Conservation (phyloP, 495 filamentous ascomycete genomes). For the Penicillium bialowiezense region DNA sequence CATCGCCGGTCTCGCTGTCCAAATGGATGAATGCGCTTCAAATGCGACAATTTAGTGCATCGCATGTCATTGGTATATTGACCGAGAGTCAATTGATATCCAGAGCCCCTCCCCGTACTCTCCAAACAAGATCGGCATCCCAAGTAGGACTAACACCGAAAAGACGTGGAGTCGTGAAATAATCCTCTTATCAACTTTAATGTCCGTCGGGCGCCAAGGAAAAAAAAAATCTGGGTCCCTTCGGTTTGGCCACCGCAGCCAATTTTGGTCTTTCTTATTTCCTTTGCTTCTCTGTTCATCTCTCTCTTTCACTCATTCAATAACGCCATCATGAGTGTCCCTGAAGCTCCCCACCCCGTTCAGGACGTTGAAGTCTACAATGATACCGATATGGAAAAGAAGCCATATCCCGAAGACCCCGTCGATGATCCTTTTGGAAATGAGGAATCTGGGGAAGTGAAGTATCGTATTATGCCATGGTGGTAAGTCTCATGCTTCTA, state of each 20-base stretch:
- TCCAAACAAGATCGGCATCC: too few relatives aligned
- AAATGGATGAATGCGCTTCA: background rate
- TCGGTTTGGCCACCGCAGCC: constrained; percentile 14
- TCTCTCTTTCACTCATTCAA: background rate
- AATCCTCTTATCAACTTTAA: constrained; percentile 6
- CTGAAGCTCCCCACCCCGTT: constrained; percentile 7
- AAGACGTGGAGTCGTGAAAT: background rate
- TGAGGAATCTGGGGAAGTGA: constrained; percentile 32
- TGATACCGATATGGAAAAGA: constrained; percentile 15
- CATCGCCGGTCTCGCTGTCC: background rate
- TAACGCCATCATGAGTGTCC: constrained; percentile 13
- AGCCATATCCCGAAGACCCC: constrained; percentile 12
- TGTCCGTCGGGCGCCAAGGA: constrained; percentile 19
- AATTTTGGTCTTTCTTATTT: constrained; percentile 8
- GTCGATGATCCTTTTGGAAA: constrained; percentile 34
- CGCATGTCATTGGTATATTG: background rate
- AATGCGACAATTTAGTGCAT: background rate
- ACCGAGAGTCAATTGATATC: background rate
- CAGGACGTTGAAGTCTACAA: constrained; percentile 16
- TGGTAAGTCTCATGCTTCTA: constrained; percentile 23
- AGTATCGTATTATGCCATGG: constrained; percentile 40
- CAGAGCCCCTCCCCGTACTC: too few relatives aligned
- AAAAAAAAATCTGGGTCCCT: constrained; percentile 22
- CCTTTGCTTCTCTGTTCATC: constrained; percentile 1
- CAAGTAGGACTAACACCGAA: too few relatives aligned